Percentiles rank a stretch among this genome's conserved stretches.
phyloP scores from a whole-genome alignment of 306 rosid genomes.

The Cotoneaster glaucophyllus region DNA sequence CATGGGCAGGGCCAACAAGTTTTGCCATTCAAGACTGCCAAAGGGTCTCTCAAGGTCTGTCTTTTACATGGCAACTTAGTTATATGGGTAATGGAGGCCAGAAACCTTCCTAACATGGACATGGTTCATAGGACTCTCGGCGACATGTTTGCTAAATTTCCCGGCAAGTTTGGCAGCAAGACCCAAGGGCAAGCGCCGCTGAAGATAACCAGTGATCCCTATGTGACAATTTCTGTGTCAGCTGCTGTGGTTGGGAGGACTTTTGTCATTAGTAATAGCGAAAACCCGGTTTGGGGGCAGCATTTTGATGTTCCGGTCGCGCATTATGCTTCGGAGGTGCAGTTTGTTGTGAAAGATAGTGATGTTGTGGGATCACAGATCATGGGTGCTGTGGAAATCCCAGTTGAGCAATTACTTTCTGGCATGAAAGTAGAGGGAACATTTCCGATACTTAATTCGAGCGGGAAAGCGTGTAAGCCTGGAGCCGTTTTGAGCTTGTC shows the following conservation, averaged over 20 bases:
- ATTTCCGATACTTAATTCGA: slow-evolving; percentile 45
- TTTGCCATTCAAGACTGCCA: slow-evolving; percentile 48
- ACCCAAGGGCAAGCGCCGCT: slow-evolving; percentile 28
- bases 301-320: slow-evolving; percentile 72
- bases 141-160: slow-evolving; percentile 36
- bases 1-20: slow-evolving; percentile 54
- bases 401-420: slow-evolving; percentile 38
- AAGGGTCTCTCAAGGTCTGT: slow-evolving; percentile 33
- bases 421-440: slow-evolving; percentile 53
- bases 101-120: slow-evolving; percentile 77
- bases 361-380: slow-evolving; percentile 69
- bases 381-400: slow-evolving; percentile 71
- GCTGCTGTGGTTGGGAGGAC: slow-evolving; percentile 75
- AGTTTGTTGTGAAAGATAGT: slow-evolving; percentile 63
- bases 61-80: slow-evolving; percentile 76
- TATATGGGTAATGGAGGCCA: slow-evolving; percentile 52
- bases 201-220: slow-evolving; percentile 64
- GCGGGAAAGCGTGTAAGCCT: slow-evolving; percentile 57
- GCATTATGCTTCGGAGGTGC: slow-evolving; percentile 72
- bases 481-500: slow-evolving; percentile 59
- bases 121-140: slow-evolving; percentile 50
- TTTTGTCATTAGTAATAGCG: slow-evolving; percentile 58
- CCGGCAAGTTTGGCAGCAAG: slow-evolving; percentile 26
- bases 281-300: slow-evolving; percentile 78
- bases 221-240: slow-evolving; percentile 59